These are phyloP conservation scores for Spiraea crenata DNA, from an alignment of 331 rosid species.

Conservation along the genomic window DNA sequence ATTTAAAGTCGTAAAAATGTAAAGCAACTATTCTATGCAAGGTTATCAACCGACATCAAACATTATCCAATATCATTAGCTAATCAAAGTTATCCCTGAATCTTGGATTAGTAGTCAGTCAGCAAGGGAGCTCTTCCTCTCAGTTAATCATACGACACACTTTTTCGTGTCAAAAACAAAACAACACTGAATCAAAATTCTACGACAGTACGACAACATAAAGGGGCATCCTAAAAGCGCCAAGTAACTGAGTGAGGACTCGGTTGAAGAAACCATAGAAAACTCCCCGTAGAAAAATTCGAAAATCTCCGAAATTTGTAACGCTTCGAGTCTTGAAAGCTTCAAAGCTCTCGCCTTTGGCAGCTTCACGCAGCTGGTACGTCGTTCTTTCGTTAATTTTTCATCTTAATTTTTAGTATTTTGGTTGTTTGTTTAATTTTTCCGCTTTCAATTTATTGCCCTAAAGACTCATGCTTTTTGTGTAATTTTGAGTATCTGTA, in stretches of 20 bases:
- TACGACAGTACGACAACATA: neutral
- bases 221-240: neutral
- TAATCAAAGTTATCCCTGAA: too few relatives aligned
- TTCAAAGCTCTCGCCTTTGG: neutral
- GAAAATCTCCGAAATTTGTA: neutral
- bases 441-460: neutral
- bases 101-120: too few relatives aligned
- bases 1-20: too few relatives aligned
- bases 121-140: too few relatives aligned
- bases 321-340: neutral
- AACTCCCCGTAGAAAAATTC: neutral
- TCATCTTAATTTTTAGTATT: neutral
- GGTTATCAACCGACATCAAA: too few relatives aligned
- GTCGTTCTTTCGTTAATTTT: neutral
- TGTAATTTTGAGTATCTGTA: neutral
- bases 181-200: too few relatives aligned
- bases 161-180: too few relatives aligned
- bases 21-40: too few relatives aligned
- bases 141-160: too few relatives aligned
- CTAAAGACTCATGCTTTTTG: neutral
- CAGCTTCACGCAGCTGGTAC: conserved; percentile 11
- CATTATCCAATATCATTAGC: too few relatives aligned
- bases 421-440: neutral
- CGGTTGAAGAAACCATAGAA: neutral
- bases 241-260: neutral